These are phyloP conservation scores for Cutaneotrichosporon cyanovorans DNA, from an alignment of 1,284 basidiomycete species.

Conservation along the genomic window DNA sequence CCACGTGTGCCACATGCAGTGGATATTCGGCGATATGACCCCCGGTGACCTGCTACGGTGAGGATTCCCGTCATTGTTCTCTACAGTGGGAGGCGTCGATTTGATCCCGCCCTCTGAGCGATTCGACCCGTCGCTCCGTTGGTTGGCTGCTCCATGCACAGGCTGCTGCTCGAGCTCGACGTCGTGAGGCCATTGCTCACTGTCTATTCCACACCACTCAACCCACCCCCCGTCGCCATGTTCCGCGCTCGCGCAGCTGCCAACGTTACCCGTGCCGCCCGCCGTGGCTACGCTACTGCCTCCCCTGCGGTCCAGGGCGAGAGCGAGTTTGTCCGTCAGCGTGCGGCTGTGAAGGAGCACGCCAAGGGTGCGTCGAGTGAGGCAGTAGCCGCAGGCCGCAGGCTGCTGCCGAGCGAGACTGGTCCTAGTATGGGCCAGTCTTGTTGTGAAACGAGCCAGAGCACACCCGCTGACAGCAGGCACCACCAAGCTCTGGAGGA, in stretches of 20 bases:
- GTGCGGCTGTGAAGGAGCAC: slow-evolving; percentile 34
- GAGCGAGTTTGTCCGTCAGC: slow-evolving; percentile 35
- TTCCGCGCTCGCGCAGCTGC: slow-evolving; percentile 16
- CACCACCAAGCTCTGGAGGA: slow-evolving; percentile 41
- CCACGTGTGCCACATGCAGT: no score
- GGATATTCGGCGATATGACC: no score
- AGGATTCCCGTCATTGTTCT: no score
- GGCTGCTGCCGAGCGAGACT: no score
- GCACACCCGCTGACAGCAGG: slow-evolving; percentile 3
- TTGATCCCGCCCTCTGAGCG: neutral
- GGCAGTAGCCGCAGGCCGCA: no score
- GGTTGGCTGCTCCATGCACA: slow-evolving; percentile 1
- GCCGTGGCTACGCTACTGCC: slow-evolving; percentile 16
- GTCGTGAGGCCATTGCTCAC: slow-evolving; percentile 2
- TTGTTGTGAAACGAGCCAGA: neutral
- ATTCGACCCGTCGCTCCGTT: neutral
- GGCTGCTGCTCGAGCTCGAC: no score
- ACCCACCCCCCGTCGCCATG: slow-evolving; percentile 10
- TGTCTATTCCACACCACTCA: neutral
- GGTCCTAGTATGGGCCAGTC: neutral
- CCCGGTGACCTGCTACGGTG: no score
- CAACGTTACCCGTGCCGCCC: slow-evolving; percentile 17
- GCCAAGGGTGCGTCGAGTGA: slow-evolving; percentile 30
- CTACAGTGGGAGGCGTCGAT: no score
- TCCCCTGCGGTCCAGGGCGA: slow-evolving; percentile 12